A percentile compares a stretch with the other conserved stretches of the same genome.
Evolutionary conservation across 768 basidiomycete species (phyloP).

Genomic region (Russula olivacea): DNA sequence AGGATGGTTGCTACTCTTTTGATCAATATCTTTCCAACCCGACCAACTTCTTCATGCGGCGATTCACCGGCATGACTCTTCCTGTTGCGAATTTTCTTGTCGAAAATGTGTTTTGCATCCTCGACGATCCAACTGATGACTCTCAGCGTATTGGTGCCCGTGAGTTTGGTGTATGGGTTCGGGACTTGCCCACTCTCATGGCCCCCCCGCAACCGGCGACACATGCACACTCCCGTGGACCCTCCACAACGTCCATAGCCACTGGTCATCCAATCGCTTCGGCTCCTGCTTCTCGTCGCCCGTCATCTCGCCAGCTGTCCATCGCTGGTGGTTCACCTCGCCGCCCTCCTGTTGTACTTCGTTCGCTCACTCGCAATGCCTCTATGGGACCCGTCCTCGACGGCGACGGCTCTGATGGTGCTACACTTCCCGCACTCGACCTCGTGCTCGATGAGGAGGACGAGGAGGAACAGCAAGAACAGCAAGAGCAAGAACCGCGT

Average conservation of each 20-base stretch:
- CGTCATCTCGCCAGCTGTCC: constrained; percentile 60
- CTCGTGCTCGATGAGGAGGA: constrained; percentile 31
- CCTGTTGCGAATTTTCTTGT: constrained; percentile 86
- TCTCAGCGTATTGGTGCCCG: constrained; percentile 65
- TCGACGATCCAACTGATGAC: constrained; percentile 55
- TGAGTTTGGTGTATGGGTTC: constrained; percentile 84
- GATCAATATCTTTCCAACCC: constrained; percentile 72
- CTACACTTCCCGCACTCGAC: constrained; percentile 4
- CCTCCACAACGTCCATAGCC: constrained; percentile 53
- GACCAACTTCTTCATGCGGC: constrained; percentile 78
- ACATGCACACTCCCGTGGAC: constrained; percentile 47
- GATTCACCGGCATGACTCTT: constrained; percentile 85
- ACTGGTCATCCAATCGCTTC: constrained; percentile 57
- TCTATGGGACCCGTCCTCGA: constrained; percentile 40
- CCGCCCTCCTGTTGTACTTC: constrained; percentile 48
- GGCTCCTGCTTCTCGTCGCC: constrained; percentile 63
- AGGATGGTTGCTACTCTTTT: constrained; percentile 78
- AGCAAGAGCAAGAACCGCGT: constrained; percentile 29
- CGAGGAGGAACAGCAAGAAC: constrained; percentile 43
- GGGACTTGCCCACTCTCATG: constrained; percentile 70
- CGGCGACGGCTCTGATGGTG: constrained; percentile 19
- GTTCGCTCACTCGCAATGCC: constrained; percentile 56
- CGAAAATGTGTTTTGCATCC: constrained; percentile 74
- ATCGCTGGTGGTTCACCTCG: constrained; percentile 37
- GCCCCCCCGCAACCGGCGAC: constrained; percentile 37